Evolutionary conservation across 441 rosid species (phyloP).

Genomic region (Isatis lusitanica): DNA sequence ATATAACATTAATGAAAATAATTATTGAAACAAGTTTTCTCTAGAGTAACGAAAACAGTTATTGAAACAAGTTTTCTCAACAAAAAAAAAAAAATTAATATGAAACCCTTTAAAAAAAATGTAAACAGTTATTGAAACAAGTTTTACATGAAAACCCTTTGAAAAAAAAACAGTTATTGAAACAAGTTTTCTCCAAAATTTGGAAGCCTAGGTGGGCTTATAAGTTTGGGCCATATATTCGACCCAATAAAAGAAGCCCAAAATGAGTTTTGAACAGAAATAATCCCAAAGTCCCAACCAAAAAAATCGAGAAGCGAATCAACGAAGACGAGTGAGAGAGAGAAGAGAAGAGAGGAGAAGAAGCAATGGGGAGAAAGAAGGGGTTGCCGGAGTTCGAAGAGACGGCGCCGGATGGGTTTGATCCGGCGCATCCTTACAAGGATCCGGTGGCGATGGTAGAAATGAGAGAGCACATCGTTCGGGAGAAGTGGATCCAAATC

Average conservation of each 20-base stretch:
- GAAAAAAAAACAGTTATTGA: neutral
- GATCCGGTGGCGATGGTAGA: slow-evolving; percentile 97
- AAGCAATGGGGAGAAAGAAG: slow-evolving; percentile 87
- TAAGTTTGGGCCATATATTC: neutral
- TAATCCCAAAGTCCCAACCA: neutral
- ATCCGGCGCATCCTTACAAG: slow-evolving; percentile 77
- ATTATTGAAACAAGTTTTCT: neutral
- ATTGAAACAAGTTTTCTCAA: too few relatives aligned
- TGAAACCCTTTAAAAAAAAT: too few relatives aligned
- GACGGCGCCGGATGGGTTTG: slow-evolving; percentile 93
- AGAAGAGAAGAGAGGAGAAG: slow-evolving; percentile 1
- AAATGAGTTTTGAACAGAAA: neutral
- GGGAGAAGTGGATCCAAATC: slow-evolving; percentile 98
- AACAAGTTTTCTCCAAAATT: neutral
- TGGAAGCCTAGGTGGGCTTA: too few relatives aligned
- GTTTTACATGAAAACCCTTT: too few relatives aligned
- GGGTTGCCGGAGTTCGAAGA: slow-evolving; percentile 85
- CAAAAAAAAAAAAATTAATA: too few relatives aligned
- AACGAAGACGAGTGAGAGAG: neutral
- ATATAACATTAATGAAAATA: neutral
- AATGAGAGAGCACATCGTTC: slow-evolving; percentile 90
- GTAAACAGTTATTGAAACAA: neutral
- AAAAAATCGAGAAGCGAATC: slow-evolving; percentile 7
- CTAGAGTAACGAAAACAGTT: too few relatives aligned
- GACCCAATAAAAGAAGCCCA: slow-evolving; percentile 8